These are phyloP conservation scores for Trichoderma parareesei DNA, from an alignment of 495 filamentous ascomycete genomes.

Conservation along the genomic window DNA sequence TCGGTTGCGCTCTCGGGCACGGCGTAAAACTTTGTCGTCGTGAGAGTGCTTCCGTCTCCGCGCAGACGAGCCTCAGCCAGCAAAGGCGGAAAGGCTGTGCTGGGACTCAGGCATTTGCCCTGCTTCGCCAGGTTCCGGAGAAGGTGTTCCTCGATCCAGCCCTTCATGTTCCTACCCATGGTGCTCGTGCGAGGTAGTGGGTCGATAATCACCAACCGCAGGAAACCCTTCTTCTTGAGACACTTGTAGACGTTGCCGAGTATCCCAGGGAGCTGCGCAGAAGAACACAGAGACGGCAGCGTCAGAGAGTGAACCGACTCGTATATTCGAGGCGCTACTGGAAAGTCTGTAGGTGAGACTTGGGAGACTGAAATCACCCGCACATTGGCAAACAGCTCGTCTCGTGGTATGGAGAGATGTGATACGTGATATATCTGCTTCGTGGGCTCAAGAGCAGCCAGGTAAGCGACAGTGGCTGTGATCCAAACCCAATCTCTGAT, in stretches of 20 bases:
- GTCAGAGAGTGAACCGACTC: constrained; percentile 26
- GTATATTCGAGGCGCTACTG: constrained; percentile 28
- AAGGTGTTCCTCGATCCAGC: constrained; percentile 42
- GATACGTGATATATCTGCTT: constrained; percentile 28
- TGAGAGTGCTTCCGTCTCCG: constrained; percentile 25
- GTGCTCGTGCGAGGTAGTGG: constrained; percentile 33
- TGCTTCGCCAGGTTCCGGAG: constrained; percentile 35
- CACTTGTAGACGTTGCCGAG: background rate
- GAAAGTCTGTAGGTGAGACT: constrained; percentile 22
- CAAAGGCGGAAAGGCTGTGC: constrained; percentile 34
- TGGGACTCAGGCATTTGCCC: constrained; percentile 37
- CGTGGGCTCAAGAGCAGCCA: constrained; percentile 27
- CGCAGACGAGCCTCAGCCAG: constrained; percentile 32
- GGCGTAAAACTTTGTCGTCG: constrained; percentile 28
- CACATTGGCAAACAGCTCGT: constrained; percentile 30
- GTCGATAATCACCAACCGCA: constrained; percentile 41
- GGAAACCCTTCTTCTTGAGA: constrained; percentile 18
- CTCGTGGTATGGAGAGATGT: constrained; percentile 16
- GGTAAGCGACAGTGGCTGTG: constrained; percentile 34
- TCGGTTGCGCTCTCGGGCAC: constrained; percentile 17
- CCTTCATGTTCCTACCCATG: constrained; percentile 35
- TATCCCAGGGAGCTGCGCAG: background rate
- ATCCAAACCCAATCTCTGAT: constrained; percentile 7
- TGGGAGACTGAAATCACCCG: constrained; percentile 25
- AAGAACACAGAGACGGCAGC: constrained; percentile 25